Evolutionary conservation across 108 stramenopile species (phyloP).

Genomic region (Fragilaria crotonensis): DNA sequence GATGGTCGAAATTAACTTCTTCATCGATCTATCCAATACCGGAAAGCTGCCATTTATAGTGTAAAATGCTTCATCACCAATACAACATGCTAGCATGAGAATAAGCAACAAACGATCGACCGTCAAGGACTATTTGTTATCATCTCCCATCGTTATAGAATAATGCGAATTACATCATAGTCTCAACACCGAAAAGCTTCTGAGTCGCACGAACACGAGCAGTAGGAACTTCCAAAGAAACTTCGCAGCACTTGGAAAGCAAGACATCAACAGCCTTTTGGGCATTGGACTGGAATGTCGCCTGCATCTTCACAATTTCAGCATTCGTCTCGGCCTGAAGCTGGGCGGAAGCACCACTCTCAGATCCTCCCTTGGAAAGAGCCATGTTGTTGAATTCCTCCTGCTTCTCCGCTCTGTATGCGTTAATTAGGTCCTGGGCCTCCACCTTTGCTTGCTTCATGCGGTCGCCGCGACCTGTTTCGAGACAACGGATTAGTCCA

Average conservation of each 20-base stretch:
- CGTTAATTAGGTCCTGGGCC: constrained; percentile 74
- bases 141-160: too few species aligned
- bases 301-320: constrained; percentile 72
- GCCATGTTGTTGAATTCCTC: constrained; percentile 87
- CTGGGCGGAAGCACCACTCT: constrained; percentile 64
- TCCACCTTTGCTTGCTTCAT: constrained; percentile 92
- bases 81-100: too few species aligned
- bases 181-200: constrained; percentile 63
- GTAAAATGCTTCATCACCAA: too few species aligned
- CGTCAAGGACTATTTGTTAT: too few species aligned
- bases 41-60: too few species aligned
- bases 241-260: constrained; percentile 89
- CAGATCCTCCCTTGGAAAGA: constrained; percentile 59
- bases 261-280: constrained; percentile 89
- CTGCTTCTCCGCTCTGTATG: constrained; percentile 84
- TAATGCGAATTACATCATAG: constrained; percentile 1
- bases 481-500: too few species aligned
- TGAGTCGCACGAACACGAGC: constrained; percentile 86
- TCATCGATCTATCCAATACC: too few species aligned
- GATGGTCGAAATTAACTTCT: too few species aligned
- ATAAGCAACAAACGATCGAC: too few species aligned
- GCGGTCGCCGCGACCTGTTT: constrained; percentile 80
- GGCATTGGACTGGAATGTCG: constrained; percentile 74
- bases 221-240: constrained; percentile 84
- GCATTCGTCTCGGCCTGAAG: constrained; percentile 80